Base-by-base conservation (phyloP, 106 monocot genomes). In the Allium sativum region DNA sequence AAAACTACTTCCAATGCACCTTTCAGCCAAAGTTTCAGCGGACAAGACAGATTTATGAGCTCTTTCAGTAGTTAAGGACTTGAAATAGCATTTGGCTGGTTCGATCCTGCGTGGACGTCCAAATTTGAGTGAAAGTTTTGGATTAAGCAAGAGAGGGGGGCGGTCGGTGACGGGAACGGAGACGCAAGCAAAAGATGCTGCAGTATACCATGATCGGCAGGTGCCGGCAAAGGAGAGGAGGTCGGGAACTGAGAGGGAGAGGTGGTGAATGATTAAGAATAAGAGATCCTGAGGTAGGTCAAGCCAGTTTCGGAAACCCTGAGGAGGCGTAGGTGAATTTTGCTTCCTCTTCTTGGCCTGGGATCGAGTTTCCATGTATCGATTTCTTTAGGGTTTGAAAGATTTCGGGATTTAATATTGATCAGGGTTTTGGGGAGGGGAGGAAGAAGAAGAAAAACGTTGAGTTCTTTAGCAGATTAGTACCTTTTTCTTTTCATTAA, bases 161-260 rank as follows among this genome's bases (percentile, higher is more conserved):
- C 48, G 13, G 0, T 22, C 11, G 2, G 20, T 13, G 62, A 45
- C 21, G 14, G 62, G 20, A 20, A 20, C 1, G 47, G 62, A 10
- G 62, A 18, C 17, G 18, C 8, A 7, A 12, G 3, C 47, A 48
- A 21, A 2, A 21, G 47, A 10, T 45, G 47, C 46, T 18, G 47
- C 19, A 21, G 10, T 8, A 19, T 17, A 48, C 47, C 45, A 62
- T 13, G 62, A 62, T 19, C 62, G 62, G 62, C 62, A 62, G 46
- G 22, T 48, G 21, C 21, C 45, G 20, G 62, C 10, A 48, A 47
- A 45, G 45, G 47, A 45, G 62, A 62, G 45, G 47, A 46, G 19
- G 12, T 62, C 62, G 62, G 62, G 47, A 21, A 62, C 13, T 11
- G 62, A 62, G 19, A 59, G 14, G 17, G 62, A 48, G 47, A 62